These are phyloP conservation scores for Chlorella vulgaris DNA, from an alignment of 139 green algal species.

Conservation along the genomic window DNA sequence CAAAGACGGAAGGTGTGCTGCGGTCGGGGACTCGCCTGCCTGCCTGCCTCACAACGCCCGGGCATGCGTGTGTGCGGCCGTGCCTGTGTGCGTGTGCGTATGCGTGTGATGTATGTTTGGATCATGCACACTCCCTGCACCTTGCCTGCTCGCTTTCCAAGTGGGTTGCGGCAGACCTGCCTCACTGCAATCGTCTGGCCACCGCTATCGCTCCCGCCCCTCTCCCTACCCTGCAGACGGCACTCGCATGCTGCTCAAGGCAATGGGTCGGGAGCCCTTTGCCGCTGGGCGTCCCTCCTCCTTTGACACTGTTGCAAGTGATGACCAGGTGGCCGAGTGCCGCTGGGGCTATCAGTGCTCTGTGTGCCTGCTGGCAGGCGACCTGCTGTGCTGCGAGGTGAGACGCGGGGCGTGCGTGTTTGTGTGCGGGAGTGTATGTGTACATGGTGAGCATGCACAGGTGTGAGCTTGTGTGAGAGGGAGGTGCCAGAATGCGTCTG, in stretches of 20 bases:
- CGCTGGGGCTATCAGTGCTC: constrained; percentile 52
- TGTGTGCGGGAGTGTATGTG: background rate
- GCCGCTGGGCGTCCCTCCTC: constrained; percentile 15
- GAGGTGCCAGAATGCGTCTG: too few relatives aligned
- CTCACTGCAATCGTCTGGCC: too few relatives aligned
- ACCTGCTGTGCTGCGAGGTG: constrained; percentile 60
- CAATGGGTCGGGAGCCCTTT: constrained; percentile 46
- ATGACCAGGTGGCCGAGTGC: constrained; percentile 39
- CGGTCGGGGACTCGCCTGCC: too few relatives aligned
- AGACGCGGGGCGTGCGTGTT: background rate
- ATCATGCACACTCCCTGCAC: too few relatives aligned
- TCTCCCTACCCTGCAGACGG: constrained; percentile 6
- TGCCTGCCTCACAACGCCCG: too few relatives aligned
- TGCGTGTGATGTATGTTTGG: too few relatives aligned
- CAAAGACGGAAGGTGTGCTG: constrained; percentile 35
- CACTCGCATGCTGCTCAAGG: constrained; percentile 39
- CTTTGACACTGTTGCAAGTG: constrained; percentile 23
- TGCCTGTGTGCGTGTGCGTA: too few relatives aligned
- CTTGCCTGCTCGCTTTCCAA: too few relatives aligned
- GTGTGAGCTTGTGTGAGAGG: too few relatives aligned
- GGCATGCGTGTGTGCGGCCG: too few relatives aligned
- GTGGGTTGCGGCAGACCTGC: background rate
- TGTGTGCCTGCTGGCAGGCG: constrained; percentile 44
- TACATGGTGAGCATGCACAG: too few relatives aligned
- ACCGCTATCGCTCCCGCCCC: too few relatives aligned